A percentile compares a stretch with the other conserved stretches of the same genome.
Conservation (phyloP, 164 flowering plant genomes). For the Vitis labrusca region DNA sequence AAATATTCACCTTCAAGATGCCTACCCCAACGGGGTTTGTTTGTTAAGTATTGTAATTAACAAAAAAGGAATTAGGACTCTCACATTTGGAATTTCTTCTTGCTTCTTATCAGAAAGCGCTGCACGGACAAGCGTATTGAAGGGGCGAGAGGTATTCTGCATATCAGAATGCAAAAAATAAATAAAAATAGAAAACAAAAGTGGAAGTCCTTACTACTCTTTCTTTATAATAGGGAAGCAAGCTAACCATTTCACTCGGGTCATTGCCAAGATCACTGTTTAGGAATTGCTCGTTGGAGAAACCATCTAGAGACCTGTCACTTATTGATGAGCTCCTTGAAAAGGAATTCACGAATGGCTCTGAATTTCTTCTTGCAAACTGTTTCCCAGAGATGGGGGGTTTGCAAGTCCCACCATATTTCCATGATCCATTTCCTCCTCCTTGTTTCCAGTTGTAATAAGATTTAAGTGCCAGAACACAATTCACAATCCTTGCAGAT, state of each 20-base stretch:
- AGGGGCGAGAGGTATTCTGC: constrained; percentile 52
- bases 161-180: constrained; percentile 12
- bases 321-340: constrained; percentile 46
- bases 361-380: constrained; percentile 64
- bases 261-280: constrained; percentile 34
- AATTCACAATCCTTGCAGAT: constrained; percentile 50
- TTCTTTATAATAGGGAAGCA: constrained; percentile 10
- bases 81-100: constrained; percentile 89
- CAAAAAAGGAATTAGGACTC: constrained; percentile 12
- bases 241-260: constrained; percentile 62
- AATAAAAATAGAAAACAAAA: not conserved
- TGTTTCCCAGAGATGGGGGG: constrained; percentile 45
- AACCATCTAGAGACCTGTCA: constrained; percentile 37
- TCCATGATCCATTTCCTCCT: constrained; percentile 53
- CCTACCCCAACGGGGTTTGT: not conserved
- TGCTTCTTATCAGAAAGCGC: constrained; percentile 67
- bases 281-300: constrained; percentile 18
- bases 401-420: constrained; percentile 52
- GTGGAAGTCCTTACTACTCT: not conserved
- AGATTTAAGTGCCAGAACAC: constrained; percentile 57
- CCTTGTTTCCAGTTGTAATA: constrained; percentile 54
- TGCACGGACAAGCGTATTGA: constrained; percentile 62
- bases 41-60: too few relatives aligned
- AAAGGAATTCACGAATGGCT: constrained; percentile 63
- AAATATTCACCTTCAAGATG: too few relatives aligned